Evolutionary conservation across 73 alveolate genomes (phyloP).

Genomic region (Paraurostyla sp.): DNA sequence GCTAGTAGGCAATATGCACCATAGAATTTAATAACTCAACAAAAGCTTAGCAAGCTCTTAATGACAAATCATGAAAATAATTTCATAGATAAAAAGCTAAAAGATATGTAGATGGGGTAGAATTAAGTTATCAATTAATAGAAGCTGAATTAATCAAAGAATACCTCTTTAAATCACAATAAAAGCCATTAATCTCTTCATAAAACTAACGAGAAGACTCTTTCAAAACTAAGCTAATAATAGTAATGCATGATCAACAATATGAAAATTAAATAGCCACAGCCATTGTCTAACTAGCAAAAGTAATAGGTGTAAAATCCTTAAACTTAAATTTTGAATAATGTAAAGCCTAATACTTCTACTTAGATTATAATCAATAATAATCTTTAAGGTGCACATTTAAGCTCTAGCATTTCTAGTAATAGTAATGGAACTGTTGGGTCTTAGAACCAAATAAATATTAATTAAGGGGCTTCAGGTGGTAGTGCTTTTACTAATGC

Average conservation of each 20-base stretch:
- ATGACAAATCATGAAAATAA: slow-evolving; percentile 7
- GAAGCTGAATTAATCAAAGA: background rate
- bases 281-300: background rate
- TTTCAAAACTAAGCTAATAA: background rate
- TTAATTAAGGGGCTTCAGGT: background rate
- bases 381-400: background rate
- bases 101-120: slow-evolving; percentile 2
- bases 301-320: slow-evolving; percentile 6
- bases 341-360: background rate
- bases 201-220: slow-evolving; percentile 8
- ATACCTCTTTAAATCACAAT: background rate
- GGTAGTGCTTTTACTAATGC: background rate
- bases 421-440: background rate
- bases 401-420: slow-evolving; percentile 34
- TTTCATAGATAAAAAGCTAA: slow-evolving; percentile 24
- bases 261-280: slow-evolving; percentile 11
- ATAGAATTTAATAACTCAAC: background rate
- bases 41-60: background rate
- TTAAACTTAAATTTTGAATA: background rate
- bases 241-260: slow-evolving; percentile 33
- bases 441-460: background rate
- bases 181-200: slow-evolving; percentile 16
- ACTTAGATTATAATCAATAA: background rate
- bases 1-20: background rate
- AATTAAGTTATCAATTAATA: background rate